phyloP scores from a whole-genome alignment of 441 rosid species.

The Populus hybrid region DNA sequence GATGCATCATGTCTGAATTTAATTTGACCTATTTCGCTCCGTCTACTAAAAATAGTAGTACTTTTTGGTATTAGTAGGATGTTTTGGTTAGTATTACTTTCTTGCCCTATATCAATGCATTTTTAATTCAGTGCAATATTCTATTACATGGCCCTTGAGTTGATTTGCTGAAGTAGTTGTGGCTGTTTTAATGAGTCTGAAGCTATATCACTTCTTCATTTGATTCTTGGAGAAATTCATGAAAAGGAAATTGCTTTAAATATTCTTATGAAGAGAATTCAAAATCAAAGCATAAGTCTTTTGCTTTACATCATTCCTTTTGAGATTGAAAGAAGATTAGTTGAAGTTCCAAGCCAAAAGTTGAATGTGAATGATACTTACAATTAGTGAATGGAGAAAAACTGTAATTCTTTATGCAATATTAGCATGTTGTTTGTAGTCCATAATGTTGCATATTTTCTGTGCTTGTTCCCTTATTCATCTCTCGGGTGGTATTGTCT shows the following conservation, averaged over 20 bases:
- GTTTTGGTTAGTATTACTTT: slow-evolving; percentile 18
- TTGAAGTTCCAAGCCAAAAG: background rate
- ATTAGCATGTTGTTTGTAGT: background rate
- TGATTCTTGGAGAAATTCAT: background rate
- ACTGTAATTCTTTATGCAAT: too few species aligned
- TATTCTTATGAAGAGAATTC: background rate
- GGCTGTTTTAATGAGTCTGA: background rate
- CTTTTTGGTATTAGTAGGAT: slow-evolving; percentile 24
- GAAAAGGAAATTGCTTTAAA: background rate
- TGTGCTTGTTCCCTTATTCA: background rate
- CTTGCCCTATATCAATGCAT: slow-evolving; percentile 29
- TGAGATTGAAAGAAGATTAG: background rate
- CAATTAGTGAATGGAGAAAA: background rate
- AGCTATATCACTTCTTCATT: background rate
- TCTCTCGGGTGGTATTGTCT: background rate
- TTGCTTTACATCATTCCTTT: background rate
- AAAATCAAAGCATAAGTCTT: background rate
- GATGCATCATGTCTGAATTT: slow-evolving; percentile 42
- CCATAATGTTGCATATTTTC: background rate
- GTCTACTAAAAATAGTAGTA: slow-evolving; percentile 15
- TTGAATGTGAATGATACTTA: background rate
- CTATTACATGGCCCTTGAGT: slow-evolving; percentile 19
- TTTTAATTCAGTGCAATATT: slow-evolving; percentile 31
- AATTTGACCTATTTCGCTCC: slow-evolving; percentile 23
- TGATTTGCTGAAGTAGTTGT: slow-evolving; percentile 9